Evolutionary conservation across 495 filamentous ascomycete species (phyloP).

Genomic region (Talaromyces nanjingensis): DNA sequence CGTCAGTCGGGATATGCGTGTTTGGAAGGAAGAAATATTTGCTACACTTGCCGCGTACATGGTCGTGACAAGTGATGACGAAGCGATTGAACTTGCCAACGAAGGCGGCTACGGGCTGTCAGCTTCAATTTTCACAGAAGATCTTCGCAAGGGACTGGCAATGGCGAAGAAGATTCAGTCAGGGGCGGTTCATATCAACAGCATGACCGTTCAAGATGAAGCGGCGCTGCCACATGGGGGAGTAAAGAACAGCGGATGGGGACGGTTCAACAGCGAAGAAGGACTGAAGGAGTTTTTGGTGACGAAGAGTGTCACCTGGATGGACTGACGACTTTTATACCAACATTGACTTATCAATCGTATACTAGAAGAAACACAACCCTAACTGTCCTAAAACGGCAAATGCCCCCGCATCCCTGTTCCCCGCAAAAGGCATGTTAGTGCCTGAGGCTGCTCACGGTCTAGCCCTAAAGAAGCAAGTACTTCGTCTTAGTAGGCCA

Average conservation of each 20-base stretch:
- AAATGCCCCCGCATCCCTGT: background rate
- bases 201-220: slow-evolving; percentile 84
- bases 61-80: slow-evolving; percentile 35
- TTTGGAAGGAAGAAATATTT: slow-evolving; percentile 75
- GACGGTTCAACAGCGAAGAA: slow-evolving; percentile 50
- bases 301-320: slow-evolving; percentile 77
- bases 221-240: slow-evolving; percentile 73
- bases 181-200: slow-evolving; percentile 78
- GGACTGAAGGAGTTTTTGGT: slow-evolving; percentile 69
- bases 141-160: slow-evolving; percentile 37
- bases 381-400: background rate
- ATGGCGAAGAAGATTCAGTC: slow-evolving; percentile 46
- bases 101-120: slow-evolving; percentile 41
- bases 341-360: background rate
- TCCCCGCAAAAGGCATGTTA: background rate
- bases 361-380: background rate
- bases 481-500: background rate
- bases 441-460: background rate
- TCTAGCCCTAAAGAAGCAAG: background rate
- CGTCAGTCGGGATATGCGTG: slow-evolving; percentile 64
- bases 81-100: slow-evolving; percentile 42
- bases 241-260: slow-evolving; percentile 77
- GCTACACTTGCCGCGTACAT: slow-evolving; percentile 58
- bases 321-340: slow-evolving; percentile 20
- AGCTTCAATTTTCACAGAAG: slow-evolving; percentile 41